Percentiles rank a stretch among this genome's conserved stretches.
Evolutionary conservation across 371 early-diverging fungal genomes (phyloP).

Genomic region (Parasitella parasitica): DNA sequence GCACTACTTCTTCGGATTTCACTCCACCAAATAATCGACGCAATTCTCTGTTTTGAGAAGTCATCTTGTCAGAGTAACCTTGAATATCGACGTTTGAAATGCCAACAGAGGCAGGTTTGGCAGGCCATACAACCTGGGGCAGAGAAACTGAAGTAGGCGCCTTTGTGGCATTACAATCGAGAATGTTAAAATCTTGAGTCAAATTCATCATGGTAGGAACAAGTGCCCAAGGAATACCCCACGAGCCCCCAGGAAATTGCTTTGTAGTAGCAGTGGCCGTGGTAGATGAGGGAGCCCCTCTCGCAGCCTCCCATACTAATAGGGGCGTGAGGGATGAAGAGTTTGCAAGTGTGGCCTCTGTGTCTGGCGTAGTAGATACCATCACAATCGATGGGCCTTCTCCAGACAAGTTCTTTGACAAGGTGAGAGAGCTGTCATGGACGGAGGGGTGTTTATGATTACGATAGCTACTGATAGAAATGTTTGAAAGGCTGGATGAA

Average conservation of each 20-base stretch:
- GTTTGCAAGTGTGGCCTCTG: slow-evolving; percentile 8
- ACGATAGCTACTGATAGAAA: background rate
- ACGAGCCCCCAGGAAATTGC: slow-evolving; percentile 11
- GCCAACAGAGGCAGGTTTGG: background rate
- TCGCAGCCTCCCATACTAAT: slow-evolving; percentile 30
- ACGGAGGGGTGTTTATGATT: background rate
- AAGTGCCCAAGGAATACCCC: slow-evolving; percentile 43
- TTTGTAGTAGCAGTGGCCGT: background rate
- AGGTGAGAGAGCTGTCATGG: background rate
- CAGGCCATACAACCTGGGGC: slow-evolving; percentile 20
- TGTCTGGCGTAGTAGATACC: slow-evolving; percentile 21
- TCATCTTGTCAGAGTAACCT: slow-evolving; percentile 23
- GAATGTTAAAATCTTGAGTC: background rate
- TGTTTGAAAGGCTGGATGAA: background rate
- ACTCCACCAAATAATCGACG: slow-evolving; percentile 43
- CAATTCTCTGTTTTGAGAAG: slow-evolving; percentile 27
- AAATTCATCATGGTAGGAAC: slow-evolving; percentile 23
- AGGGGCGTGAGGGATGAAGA: slow-evolving; percentile 27
- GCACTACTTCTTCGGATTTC: slow-evolving; percentile 32
- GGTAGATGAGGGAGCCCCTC: background rate
- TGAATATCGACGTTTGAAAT: slow-evolving; percentile 10
- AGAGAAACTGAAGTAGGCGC: background rate
- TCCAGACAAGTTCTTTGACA: background rate
- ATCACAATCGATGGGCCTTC: slow-evolving; percentile 15
- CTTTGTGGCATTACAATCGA: background rate